These are phyloP conservation scores for Lentinula guzmanii DNA, from an alignment of 768 basidiomycete species.

Conservation along the genomic window DNA sequence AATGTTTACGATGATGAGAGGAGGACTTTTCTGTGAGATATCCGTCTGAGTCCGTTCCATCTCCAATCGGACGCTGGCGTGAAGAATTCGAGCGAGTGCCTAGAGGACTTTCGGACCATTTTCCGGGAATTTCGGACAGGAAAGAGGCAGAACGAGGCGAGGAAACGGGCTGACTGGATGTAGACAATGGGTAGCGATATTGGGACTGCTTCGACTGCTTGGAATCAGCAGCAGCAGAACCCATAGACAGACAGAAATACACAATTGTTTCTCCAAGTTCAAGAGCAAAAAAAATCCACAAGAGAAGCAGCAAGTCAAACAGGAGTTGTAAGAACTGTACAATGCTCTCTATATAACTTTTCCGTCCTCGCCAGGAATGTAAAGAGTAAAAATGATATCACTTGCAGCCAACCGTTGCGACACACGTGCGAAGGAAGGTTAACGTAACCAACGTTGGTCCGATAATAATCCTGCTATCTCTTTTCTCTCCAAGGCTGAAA, in stretches of 20 bases:
- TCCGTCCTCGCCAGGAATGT: not conserved
- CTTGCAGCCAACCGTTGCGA: not conserved
- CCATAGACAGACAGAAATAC: not conserved
- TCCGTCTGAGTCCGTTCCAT: slow-evolving; percentile 2
- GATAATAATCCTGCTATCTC: not conserved
- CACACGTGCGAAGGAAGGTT: not conserved
- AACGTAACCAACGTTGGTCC: not conserved
- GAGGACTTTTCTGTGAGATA: slow-evolving; percentile 7
- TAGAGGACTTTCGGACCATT: not conserved
- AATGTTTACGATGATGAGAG: not conserved
- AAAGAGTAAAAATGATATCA: not conserved
- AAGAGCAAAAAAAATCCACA: not conserved
- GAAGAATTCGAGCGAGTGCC: not conserved
- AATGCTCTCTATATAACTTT: slow-evolving; percentile 1
- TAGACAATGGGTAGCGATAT: slow-evolving; percentile 11
- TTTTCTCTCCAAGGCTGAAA: not conserved
- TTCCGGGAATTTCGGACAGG: not conserved
- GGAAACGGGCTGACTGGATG: slow-evolving; percentile 12
- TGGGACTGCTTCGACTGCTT: not conserved
- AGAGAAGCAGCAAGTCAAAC: not conserved
- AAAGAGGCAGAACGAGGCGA: slow-evolving; percentile 13
- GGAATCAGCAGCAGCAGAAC: slow-evolving; percentile 1
- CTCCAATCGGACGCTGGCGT: not conserved
- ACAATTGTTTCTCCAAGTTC: not conserved
- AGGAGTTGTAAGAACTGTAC: not conserved